These are phyloP conservation scores for Trametes cingulata DNA, from an alignment of 768 basidiomycete species.

Conservation along the genomic window DNA sequence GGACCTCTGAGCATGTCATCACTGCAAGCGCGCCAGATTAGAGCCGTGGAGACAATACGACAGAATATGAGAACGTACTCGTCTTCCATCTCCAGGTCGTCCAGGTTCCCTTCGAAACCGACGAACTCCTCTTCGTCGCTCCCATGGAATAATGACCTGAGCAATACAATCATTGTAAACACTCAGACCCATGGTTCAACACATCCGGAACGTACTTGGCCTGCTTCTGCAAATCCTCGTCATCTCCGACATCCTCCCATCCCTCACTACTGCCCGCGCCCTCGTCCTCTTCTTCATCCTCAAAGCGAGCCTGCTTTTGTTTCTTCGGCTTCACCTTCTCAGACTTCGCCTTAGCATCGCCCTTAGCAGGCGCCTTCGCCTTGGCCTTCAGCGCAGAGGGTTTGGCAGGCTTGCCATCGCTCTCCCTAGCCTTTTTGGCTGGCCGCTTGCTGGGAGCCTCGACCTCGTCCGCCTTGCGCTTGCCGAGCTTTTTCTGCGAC, in stretches of 20 bases:
- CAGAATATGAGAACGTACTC: constrained; percentile 39
- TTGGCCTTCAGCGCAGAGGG: constrained; percentile 18
- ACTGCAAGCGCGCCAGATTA: constrained; percentile 30
- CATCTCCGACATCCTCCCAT: constrained; percentile 66
- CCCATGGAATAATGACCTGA: constrained; percentile 48
- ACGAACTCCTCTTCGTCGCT: constrained; percentile 46
- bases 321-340: constrained; percentile 18
- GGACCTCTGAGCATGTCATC: constrained; percentile 52
- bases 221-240: constrained; percentile 43
- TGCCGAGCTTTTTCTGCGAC: constrained; percentile 62
- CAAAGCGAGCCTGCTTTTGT: constrained; percentile 29
- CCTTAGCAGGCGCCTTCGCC: constrained; percentile 16
- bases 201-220: constrained; percentile 41
- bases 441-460: constrained; percentile 29
- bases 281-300: constrained; percentile 34
- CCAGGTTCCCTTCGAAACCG: constrained; percentile 48
- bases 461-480: constrained; percentile 63
- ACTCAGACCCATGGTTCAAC: neutral
- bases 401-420: constrained; percentile 23
- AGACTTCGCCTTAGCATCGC: constrained; percentile 15
- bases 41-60: neutral
- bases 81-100: constrained; percentile 52
- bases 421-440: constrained; percentile 27
- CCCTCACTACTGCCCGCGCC: constrained; percentile 41
- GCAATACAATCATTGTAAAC: neutral